phyloP scores from a whole-genome alignment of 176 grass and related monocot species.

The Leersia perrieri region DNA sequence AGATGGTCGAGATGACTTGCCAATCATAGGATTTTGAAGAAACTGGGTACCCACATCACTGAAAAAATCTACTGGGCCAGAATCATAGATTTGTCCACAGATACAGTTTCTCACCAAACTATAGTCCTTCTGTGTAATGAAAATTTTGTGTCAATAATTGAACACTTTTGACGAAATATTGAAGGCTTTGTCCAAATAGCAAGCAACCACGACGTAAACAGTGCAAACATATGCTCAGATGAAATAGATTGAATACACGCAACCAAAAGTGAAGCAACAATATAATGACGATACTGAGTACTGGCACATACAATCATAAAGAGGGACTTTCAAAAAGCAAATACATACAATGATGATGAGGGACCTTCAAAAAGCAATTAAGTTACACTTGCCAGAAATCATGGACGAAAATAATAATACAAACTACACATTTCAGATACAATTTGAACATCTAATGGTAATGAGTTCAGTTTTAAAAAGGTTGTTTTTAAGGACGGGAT shows the following conservation, averaged over 20 bases:
- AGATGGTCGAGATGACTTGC: constrained; percentile 39
- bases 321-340: not conserved
- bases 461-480: not conserved
- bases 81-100: constrained; percentile 91
- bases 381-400: not conserved
- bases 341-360: not conserved
- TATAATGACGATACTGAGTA: not conserved
- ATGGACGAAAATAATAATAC: not conserved
- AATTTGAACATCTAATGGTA: not conserved
- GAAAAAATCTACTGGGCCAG: constrained; percentile 76
- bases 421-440: not conserved
- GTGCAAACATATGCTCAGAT: not conserved
- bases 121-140: constrained; percentile 62
- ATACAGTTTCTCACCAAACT: constrained; percentile 73
- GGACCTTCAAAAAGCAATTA: not conserved
- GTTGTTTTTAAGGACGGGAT: constrained; percentile 1
- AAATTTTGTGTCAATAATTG: constrained; percentile 31
- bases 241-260: not conserved
- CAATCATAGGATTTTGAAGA: constrained; percentile 45
- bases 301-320: not conserved
- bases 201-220: not conserved
- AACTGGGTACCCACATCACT: constrained; percentile 56
- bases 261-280: constrained; percentile 6
- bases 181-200: not conserved
- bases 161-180: not conserved